Conservation (phyloP, 192 early-diverging fungal genomes). For the Podila epigama region DNA sequence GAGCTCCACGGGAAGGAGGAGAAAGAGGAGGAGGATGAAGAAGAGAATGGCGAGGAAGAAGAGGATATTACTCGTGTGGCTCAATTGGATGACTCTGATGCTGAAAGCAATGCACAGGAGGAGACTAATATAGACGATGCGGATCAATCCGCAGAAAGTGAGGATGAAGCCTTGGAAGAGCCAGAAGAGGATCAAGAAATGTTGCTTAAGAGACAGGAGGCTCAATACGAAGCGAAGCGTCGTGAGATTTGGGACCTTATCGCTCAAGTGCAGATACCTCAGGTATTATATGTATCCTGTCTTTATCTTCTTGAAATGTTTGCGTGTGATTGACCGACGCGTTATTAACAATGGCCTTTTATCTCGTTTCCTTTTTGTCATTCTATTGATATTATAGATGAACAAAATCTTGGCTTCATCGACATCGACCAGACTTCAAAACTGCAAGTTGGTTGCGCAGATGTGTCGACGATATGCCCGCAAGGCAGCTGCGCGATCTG, state of each 20-base stretch:
- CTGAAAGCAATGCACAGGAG: constrained; percentile 20
- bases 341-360: background rate
- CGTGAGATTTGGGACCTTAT: constrained; percentile 46
- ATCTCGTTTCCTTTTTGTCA: background rate
- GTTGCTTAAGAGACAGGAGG: constrained; percentile 20
- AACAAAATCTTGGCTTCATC: constrained; percentile 57
- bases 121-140: too few relatives aligned
- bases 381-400: too few relatives aligned
- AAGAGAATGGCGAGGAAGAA: constrained; percentile 7
- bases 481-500: constrained; percentile 60
- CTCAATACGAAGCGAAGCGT: constrained; percentile 32
- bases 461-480: constrained; percentile 77
- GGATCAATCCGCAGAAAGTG: too few relatives aligned
- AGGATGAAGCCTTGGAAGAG: background rate
- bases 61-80: constrained; percentile 14
- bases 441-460: constrained; percentile 74
- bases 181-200: constrained; percentile 19
- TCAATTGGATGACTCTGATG: constrained; percentile 15
- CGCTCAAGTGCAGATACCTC: constrained; percentile 34
- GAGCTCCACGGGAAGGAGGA: constrained; percentile 30
- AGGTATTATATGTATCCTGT: constrained; percentile 12
- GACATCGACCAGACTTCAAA: constrained; percentile 55
- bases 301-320: background rate
- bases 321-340: background rate
- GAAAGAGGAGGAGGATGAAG: constrained; percentile 7